Conservation (phyloP, 1,139 yeast species). For the Zygoascus hellenicus region DNA sequence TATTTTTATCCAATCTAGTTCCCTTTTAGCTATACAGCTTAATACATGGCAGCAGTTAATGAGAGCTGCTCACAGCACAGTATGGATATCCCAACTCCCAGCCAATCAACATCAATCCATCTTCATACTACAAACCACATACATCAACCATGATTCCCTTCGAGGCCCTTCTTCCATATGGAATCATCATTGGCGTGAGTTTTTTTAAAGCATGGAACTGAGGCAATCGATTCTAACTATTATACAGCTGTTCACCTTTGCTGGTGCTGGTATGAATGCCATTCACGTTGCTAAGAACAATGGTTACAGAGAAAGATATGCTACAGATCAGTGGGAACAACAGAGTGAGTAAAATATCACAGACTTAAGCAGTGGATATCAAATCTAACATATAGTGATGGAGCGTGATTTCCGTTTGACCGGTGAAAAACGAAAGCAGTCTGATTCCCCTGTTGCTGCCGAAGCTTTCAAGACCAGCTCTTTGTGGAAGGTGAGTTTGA, state of each 20-base stretch:
- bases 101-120: slow-evolving; percentile 8
- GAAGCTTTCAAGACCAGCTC: slow-evolving; percentile 60
- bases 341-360: slow-evolving; percentile 29
- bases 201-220: background rate
- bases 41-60: too few species aligned
- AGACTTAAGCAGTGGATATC: background rate
- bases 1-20: too few species aligned
- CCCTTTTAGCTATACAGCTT: too few species aligned
- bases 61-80: too few species aligned
- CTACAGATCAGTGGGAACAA: slow-evolving; percentile 55
- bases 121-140: background rate
- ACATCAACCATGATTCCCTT: slow-evolving; percentile 51
- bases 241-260: slow-evolving; percentile 42
- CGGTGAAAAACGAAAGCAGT: slow-evolving; percentile 66
- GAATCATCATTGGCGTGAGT: slow-evolving; percentile 52
- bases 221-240: background rate
- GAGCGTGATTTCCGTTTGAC: slow-evolving; percentile 73
- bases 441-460: slow-evolving; percentile 64
- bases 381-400: slow-evolving; percentile 38
- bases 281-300: slow-evolving; percentile 47
- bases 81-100: slow-evolving; percentile 3
- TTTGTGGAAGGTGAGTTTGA: slow-evolving; percentile 35
- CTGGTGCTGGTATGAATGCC: slow-evolving; percentile 47
- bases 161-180: slow-evolving; percentile 66
- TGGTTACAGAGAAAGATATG: slow-evolving; percentile 50